Percentiles rank a stretch among this genome's conserved stretches.
Evolutionary conservation across 768 basidiomycete genomes (phyloP).

Genomic region (Pulveroboletus sp.): DNA sequence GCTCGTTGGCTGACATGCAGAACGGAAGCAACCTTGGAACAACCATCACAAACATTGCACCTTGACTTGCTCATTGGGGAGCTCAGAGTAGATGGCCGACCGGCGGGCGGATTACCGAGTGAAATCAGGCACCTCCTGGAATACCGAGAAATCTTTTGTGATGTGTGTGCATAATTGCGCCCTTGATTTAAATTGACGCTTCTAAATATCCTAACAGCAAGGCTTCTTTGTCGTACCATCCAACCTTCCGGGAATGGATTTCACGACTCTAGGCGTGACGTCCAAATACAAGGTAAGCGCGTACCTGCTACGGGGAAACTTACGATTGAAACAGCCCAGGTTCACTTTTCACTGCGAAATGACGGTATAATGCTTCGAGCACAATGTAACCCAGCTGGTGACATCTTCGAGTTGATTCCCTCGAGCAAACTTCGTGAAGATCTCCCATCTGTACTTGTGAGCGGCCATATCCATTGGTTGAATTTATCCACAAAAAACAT

Average conservation of each 20-base stretch:
- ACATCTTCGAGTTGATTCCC: too few species aligned
- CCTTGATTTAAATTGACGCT: neutral
- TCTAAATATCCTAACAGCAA: slow-evolving; percentile 2
- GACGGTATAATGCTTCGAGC: slow-evolving; percentile 10
- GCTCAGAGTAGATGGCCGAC: too few species aligned
- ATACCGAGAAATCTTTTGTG: neutral
- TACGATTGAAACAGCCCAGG: neutral
- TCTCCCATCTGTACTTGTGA: slow-evolving; percentile 15
- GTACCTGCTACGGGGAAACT: neutral
- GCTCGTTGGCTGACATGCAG: slow-evolving; percentile 10
- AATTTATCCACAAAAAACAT: slow-evolving; percentile 5
- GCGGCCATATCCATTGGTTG: slow-evolving; percentile 19
- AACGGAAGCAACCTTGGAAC: slow-evolving; percentile 2
- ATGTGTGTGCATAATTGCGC: neutral
- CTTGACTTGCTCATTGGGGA: slow-evolving; percentile 3
- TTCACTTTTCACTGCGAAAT: slow-evolving; percentile 9
- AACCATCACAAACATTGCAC: slow-evolving; percentile 12
- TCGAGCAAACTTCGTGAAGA: slow-evolving; percentile 12
- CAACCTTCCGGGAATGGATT: slow-evolving; percentile 15
- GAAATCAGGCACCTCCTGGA: neutral
- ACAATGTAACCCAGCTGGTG: neutral
- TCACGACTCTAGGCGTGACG: slow-evolving; percentile 1
- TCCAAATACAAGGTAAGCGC: slow-evolving; percentile 7
- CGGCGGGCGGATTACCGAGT: neutral
- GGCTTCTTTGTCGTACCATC: slow-evolving; percentile 6